Conservation (phyloP, 73 alveolate species). For the Blepharisma japonicum region DNA sequence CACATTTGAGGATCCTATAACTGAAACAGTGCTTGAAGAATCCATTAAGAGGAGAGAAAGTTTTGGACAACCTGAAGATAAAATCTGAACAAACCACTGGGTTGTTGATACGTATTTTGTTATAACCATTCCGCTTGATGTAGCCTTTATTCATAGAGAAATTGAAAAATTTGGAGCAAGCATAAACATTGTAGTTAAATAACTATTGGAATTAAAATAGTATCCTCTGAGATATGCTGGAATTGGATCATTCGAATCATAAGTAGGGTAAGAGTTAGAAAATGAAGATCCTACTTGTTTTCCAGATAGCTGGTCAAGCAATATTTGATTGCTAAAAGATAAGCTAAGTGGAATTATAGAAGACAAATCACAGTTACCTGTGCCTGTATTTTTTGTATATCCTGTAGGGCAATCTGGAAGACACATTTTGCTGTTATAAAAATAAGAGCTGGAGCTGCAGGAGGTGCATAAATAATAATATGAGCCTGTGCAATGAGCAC, state of each 20-base stretch:
- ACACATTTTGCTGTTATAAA: background rate
- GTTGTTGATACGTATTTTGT: background rate
- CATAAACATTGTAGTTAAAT: background rate
- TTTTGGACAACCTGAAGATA: background rate
- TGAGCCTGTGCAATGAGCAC: slow-evolving; percentile 7
- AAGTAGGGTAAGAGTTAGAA: background rate
- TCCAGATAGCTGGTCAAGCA: background rate
- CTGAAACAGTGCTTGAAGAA: slow-evolving; percentile 10
- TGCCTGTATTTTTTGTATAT: background rate
- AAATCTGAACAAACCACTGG: background rate
- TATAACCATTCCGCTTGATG: background rate
- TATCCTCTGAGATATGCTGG: slow-evolving; percentile 7
- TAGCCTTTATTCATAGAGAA: background rate
- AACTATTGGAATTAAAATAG: background rate
- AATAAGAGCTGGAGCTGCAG: background rate
- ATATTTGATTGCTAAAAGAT: background rate
- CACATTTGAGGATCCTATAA: background rate
- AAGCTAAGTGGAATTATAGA: background rate
- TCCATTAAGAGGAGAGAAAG: background rate
- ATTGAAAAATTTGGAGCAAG: slow-evolving; percentile 2
- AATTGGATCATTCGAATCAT: slow-evolving; percentile 14
- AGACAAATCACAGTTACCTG: slow-evolving; percentile 11
- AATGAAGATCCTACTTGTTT: background rate
- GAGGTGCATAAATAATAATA: background rate
- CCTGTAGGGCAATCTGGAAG: slow-evolving; percentile 15